Conservation (phyloP, 768 basidiomycete genomes). For the Obba rivulosa region DNA sequence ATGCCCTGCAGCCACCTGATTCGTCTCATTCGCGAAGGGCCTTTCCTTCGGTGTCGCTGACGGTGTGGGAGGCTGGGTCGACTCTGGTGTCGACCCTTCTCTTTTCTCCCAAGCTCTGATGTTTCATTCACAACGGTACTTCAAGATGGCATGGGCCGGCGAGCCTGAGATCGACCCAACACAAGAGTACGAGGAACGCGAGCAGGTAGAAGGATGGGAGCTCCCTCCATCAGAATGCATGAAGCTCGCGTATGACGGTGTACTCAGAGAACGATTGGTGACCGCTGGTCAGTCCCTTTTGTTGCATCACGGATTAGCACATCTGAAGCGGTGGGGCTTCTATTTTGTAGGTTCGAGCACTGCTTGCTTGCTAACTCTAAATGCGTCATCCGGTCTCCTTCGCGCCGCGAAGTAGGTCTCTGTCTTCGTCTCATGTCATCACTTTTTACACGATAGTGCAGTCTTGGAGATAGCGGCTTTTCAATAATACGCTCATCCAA, state of each 20-base stretch:
- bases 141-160: constrained; percentile 71
- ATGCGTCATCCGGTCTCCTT: constrained; percentile 67
- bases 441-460: constrained; percentile 22
- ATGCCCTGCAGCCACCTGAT: background rate
- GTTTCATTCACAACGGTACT: constrained; percentile 77
- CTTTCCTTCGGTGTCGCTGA: constrained; percentile 83
- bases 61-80: constrained; percentile 90
- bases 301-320: constrained; percentile 6
- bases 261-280: constrained; percentile 58
- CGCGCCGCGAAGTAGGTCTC: constrained; percentile 69
- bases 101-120: constrained; percentile 89
- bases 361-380: constrained; percentile 69
- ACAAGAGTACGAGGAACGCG: constrained; percentile 62
- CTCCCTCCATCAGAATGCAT: constrained; percentile 66
- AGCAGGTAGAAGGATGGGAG: constrained; percentile 64
- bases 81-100: constrained; percentile 79
- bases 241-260: constrained; percentile 65
- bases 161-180: constrained; percentile 80
- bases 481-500: constrained; percentile 64
- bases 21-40: constrained; percentile 40
- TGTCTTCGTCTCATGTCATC: background rate
- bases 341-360: constrained; percentile 69
- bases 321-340: too few relatives aligned
- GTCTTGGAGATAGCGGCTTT: constrained; percentile 78
- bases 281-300: constrained; percentile 17